Conservation (phyloP, 1,139 yeast genomes). For the Protomyces arabidopsidicola region DNA sequence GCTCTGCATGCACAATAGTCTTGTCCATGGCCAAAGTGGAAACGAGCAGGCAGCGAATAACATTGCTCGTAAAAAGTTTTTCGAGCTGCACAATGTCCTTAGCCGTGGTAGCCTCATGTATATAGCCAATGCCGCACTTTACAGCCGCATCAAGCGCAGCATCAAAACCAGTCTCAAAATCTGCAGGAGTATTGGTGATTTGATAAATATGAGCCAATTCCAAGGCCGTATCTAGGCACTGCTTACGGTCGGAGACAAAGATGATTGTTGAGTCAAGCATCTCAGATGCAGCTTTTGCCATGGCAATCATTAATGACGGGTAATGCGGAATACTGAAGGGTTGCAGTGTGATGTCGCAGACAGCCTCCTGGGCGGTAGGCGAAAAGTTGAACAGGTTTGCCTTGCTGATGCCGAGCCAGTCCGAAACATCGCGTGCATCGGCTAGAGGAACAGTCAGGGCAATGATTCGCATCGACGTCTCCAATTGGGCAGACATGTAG, state of each 20-base stretch:
- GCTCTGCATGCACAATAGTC: constrained; percentile 50
- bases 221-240: constrained; percentile 51
- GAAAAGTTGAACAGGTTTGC: constrained; percentile 63
- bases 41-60: constrained; percentile 53
- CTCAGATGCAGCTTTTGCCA: constrained; percentile 50
- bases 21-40: constrained; percentile 53
- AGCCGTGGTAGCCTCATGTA: constrained; percentile 56
- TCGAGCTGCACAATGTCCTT: constrained; percentile 55
- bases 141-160: constrained; percentile 46
- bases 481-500: constrained; percentile 61
- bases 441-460: constrained; percentile 66
- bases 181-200: constrained; percentile 36
- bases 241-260: constrained; percentile 55
- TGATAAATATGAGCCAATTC: constrained; percentile 41
- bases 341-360: constrained; percentile 58
- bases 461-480: constrained; percentile 54
- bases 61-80: constrained; percentile 49
- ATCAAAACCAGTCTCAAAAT: constrained; percentile 39
- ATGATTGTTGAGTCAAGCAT: constrained; percentile 45
- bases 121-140: constrained; percentile 62
- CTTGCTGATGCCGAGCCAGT: constrained; percentile 73
- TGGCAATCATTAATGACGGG: constrained; percentile 50
- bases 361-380: constrained; percentile 55
- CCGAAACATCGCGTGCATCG: constrained; percentile 71
- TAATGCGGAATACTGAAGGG: constrained; percentile 48